Base-by-base conservation (phyloP, 352 stramenopile genomes). In the Phytopythium sindhum region DNA sequence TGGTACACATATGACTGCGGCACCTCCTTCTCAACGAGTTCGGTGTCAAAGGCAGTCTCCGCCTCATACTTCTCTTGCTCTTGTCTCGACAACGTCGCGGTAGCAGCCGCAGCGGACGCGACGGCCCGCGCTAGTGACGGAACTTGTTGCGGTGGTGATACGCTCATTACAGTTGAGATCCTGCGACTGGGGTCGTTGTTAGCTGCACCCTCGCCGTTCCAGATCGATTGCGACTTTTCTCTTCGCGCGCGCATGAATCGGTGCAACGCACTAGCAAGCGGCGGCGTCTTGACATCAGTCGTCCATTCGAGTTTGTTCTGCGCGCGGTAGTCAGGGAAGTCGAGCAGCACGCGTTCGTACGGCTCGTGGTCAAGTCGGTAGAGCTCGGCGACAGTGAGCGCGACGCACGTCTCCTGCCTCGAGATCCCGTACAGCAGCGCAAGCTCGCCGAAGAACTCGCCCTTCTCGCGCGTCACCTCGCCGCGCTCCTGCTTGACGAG, bases 271-370 rank as follows among this genome's bases (percentile, higher is more conserved):
- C 2, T 44, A 19, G 10, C 64, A n/a, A 60, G 37, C 15, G 54
- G 63, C n/a, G 76, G 60, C 2, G 61, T 35, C 19, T 47, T 58
- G 28, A 52, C 55, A 39, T 73, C 66, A 2, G 70, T 86, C 1
- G 77, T 88, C 83, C 83, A 90, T 1, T 80, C 68, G 6, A 74
- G 45, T 17, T 80, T 80, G 67, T 85, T 88, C 45, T 71, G 73
- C 19, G 52, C 63, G 10, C 81, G 76, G 62, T 91, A 91, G 55
- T 91, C 78, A 0, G 85, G 83, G 11, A 88, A 94, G 26, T 89
- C 77, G 4, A 81, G 67, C 21, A 94, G 54, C 21, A 90, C 41
- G 37, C 74, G 72, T 42, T 92, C 81, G 48, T 90, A 91, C 9
- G 68, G 74, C 14, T 74, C 68, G 31, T 84, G 64, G 28, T 92